Base-by-base conservation (phyloP, 2,329 filamentous ascomycete genomes). In the Fusarium chuoi region DNA sequence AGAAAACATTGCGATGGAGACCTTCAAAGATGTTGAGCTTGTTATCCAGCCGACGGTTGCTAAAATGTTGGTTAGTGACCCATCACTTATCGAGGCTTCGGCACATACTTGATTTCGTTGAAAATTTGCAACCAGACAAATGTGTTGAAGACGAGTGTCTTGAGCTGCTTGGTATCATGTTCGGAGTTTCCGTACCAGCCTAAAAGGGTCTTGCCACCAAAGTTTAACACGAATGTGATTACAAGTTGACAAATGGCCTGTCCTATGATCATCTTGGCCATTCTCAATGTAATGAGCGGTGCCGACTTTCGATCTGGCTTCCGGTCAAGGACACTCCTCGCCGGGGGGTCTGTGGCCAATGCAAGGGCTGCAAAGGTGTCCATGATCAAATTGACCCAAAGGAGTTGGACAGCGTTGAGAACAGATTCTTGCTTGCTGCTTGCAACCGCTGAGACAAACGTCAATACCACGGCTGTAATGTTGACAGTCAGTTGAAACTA, bases 11-110 rank as follows among this genome's bases (percentile, higher is more conserved):
- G 76, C 87, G 88, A 26, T 89, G 87, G 65, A 97, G 90, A 62
- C 93, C 93, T 81, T 97, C 94, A 66, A 97, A 94, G 65, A 97
- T 92, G 81, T 97, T 97, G 84, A 96, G 91, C 64, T 90, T 90
- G 83, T 97, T 97, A 82, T 97, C 95, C 22, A 97, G 88, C 20
- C 89, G 88, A 36, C 90, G 86, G 78, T 89, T 90, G 81, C 76
- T 78, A 33, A 28, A 17, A 14, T 39, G 18, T 62, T 17, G 93
- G 92, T 84, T 94, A 96, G 85, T 95, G 24, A 41, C 26, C 36
- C 45, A 39, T 51, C 30, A 20, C 35, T 95, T 83, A 35, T 77
- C 92, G 88, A 81, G 95, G 5, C 30, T 39, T 62, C 20, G 24
- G 7, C 86, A 67, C 76, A 36, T 74, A 76, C 76, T 92, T 92